Base-by-base conservation (phyloP, 1,139 yeast species). In the Saccharomyces pastorianus region DNA sequence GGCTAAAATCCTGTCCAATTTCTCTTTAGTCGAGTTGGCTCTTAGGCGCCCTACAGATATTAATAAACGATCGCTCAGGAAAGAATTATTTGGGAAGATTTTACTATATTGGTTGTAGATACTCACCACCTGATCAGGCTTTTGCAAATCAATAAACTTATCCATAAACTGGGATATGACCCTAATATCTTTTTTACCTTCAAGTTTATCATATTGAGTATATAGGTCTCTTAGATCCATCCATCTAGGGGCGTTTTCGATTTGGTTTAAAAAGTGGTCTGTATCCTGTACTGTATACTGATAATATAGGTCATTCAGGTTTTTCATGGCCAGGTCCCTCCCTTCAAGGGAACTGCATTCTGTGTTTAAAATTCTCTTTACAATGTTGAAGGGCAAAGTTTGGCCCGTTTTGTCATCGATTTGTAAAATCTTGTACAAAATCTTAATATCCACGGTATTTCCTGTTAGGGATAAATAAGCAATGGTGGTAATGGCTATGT, bases 1-100 rank as follows among this genome's bases (percentile, higher is more conserved):
- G 6, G 70, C 70, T 52, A 65, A 58, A 47, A 66, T 59, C 55
- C 68, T 61, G 44, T 59, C 55, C 38, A 60, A 46, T 50, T 56
- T 61, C 32, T 56, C 52, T 27, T 48, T 46, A 14, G 57, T 55
- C 5, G 58, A 42, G 28, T 50, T 50, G 23, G 59, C 47, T 27
- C 57, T 56, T 50, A 63, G 48, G 44, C 52, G 55, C 7, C 67
- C 61, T 4, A 67, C 69, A 7, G 62, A 62, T 3, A 60, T 44
- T 6, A 67, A 51, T 28, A 67, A 54, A 29, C 56, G 47, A 51
- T 65, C 57, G 23, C 59, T 55, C 42, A 64, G 26, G 1, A 26
- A 9, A 4, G 51, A 29, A 23, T 54, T 53, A 17, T 57, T 57
- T 2, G 32, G 41, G 13, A 51, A 32, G 5, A 52, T 31, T 6